These are phyloP conservation scores for Polyporus arcularius DNA, from an alignment of 768 basidiomycete species.

Conservation along the genomic window DNA sequence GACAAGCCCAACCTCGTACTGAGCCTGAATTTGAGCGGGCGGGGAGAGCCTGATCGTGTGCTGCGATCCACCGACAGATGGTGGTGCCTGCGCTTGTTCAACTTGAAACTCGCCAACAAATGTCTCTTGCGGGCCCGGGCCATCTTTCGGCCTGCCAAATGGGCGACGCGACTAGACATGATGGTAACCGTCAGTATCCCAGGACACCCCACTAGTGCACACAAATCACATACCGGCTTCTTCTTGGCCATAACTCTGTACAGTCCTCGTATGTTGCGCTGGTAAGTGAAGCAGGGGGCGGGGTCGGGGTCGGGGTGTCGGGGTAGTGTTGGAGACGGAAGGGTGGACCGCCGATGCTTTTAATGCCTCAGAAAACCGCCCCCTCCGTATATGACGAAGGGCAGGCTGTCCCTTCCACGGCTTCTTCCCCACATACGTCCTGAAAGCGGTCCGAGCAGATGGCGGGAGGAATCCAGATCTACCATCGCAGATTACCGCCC, in stretches of 20 bases:
- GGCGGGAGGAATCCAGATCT: not conserved
- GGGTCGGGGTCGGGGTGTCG: not conserved
- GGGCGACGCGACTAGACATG: conserved; percentile 12
- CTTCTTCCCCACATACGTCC: conserved; percentile 8
- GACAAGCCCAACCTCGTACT: too few species aligned
- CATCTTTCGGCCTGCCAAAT: conserved; percentile 12
- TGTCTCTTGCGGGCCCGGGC: conserved; percentile 12
- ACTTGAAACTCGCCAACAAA: conserved; percentile 11
- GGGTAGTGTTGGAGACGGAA: not conserved
- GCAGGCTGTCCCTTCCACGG: not conserved
- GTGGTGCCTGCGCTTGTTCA: not conserved
- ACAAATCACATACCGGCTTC: conserved; percentile 6
- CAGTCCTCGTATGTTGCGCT: not conserved
- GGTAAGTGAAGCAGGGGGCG: not conserved
- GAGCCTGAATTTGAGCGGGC: not conserved
- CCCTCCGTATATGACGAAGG: conserved; percentile 11
- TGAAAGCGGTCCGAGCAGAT: not conserved
- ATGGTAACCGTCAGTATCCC: not conserved
- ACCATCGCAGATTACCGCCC: conserved; percentile 11
- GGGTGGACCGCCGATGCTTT: not conserved
- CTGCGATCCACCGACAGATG: not conserved
- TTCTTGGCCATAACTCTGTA: conserved; percentile 4
- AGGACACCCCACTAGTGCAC: not conserved
- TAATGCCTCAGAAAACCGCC: conserved; percentile 3
- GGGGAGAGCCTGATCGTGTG: not conserved